Conservation (phyloP, 2,329 filamentous ascomycete species). For the Onygenales sp. region DNA sequence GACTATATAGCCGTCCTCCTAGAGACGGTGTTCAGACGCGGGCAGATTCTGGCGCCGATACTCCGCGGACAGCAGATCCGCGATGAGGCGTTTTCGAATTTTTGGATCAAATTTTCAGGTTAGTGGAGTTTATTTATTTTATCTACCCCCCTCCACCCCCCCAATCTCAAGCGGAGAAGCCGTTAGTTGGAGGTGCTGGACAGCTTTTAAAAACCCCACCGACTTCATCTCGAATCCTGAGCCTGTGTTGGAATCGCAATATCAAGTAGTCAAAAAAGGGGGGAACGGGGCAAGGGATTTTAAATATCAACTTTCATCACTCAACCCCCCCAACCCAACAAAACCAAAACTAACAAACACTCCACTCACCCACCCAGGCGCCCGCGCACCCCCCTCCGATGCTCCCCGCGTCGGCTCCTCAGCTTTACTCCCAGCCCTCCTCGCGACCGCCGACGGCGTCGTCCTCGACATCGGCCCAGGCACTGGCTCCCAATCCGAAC, state of each 20-base stretch:
- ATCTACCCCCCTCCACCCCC: not conserved
- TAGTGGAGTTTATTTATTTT: constrained; percentile 5
- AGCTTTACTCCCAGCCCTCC: constrained; percentile 31
- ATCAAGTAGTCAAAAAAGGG: too few relatives aligned
- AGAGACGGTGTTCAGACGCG: constrained; percentile 24
- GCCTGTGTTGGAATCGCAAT: too few relatives aligned
- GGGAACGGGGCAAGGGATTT: too few relatives aligned
- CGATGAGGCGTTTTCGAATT: constrained; percentile 31
- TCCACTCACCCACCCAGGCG: not conserved
- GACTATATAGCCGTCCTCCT: constrained; percentile 23
- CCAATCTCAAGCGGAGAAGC: not conserved
- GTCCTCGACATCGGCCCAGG: constrained; percentile 46
- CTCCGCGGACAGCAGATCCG: constrained; percentile 22
- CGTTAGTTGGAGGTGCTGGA: not conserved
- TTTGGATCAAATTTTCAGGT: constrained; percentile 33
- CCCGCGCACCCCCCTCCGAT: constrained; percentile 6
- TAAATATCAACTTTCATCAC: too few relatives aligned
- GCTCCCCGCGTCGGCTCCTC: constrained; percentile 19
- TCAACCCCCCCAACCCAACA: not conserved
- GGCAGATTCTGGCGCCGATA: constrained; percentile 26
- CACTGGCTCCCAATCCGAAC: constrained; percentile 40
- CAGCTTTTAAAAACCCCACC: too few relatives aligned
- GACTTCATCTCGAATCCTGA: too few relatives aligned
- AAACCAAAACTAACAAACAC: not conserved
- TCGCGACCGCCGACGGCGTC: constrained; percentile 30